Evolutionary conservation across 768 basidiomycete species (phyloP).

Genomic region (Termitomyces sp.): DNA sequence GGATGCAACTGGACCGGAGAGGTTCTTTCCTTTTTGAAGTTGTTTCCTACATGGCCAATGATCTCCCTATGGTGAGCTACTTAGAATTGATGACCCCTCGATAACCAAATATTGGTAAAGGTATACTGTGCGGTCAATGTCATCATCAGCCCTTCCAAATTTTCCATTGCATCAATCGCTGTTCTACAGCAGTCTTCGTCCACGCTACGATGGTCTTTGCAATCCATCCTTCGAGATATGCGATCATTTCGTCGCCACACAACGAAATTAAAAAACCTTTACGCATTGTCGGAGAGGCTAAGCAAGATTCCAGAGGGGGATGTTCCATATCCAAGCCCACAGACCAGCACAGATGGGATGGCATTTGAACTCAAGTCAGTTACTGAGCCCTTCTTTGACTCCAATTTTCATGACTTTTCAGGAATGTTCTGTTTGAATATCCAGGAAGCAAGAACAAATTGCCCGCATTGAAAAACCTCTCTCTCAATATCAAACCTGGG

Average conservation of each 20-base stretch:
- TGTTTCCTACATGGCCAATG: conserved; percentile 15
- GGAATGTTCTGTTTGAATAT: conserved; percentile 51
- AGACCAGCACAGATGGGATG: conserved; percentile 21
- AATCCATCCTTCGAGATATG: conserved; percentile 12
- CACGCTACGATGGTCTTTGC: conserved; percentile 23
- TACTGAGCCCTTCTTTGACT: not conserved
- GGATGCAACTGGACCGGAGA: conserved; percentile 6
- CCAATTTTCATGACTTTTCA: conserved; percentile 16
- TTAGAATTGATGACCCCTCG: not conserved
- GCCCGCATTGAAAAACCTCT: conserved; percentile 34
- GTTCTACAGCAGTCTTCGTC: conserved; percentile 35
- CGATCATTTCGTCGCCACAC: conserved; percentile 21
- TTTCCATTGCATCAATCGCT: conserved; percentile 36
- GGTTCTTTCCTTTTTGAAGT: conserved; percentile 15
- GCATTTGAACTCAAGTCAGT: conserved; percentile 23
- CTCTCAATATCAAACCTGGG: conserved; percentile 41
- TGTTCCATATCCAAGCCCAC: conserved; percentile 18
- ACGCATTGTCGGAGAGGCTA: conserved; percentile 18
- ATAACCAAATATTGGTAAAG: conserved; percentile 14
- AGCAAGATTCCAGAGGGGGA: conserved; percentile 24
- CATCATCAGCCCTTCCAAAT: conserved; percentile 26
- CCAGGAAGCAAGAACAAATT: conserved; percentile 34
- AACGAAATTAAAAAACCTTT: conserved; percentile 28
- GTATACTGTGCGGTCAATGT: conserved; percentile 32
- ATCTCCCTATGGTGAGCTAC: conserved; percentile 28